These are phyloP conservation scores for Durio zibethinus DNA, from an alignment of 345 rosid species.

Conservation along the genomic window DNA sequence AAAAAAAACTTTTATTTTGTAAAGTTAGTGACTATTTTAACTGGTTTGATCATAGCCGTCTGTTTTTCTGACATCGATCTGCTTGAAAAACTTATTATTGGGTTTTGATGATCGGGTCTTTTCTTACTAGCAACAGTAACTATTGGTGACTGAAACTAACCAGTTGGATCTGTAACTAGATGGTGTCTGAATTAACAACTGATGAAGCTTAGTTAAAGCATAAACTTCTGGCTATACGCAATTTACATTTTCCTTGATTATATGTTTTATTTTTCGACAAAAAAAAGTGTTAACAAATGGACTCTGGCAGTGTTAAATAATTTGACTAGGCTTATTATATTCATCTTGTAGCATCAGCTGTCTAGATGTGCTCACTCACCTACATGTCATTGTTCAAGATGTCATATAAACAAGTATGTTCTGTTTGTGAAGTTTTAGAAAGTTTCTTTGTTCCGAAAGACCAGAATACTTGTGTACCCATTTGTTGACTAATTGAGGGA, in stretches of 20 bases:
- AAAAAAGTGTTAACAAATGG: not conserved
- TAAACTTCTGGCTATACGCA: not conserved
- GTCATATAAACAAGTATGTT: not conserved
- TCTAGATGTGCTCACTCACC: not conserved
- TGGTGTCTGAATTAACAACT: not conserved
- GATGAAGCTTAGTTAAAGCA: not conserved
- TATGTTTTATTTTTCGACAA: not conserved
- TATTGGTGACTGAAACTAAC: not conserved
- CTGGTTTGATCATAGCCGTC: not conserved
- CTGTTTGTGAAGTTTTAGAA: not conserved
- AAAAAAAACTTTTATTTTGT: not conserved
- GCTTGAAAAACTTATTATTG: slow-evolving; percentile 5
- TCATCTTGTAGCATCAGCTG: not conserved
- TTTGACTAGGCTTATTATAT: not conserved
- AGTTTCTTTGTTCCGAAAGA: not conserved
- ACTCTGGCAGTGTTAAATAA: not conserved
- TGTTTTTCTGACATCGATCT: not conserved
- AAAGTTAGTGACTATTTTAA: not conserved
- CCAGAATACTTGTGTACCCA: not conserved
- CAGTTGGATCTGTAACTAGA: not conserved
- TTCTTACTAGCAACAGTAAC: not conserved
- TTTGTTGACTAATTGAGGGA: not conserved
- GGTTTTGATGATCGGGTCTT: not conserved
- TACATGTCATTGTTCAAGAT: not conserved
- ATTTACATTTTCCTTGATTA: not conserved